phyloP scores from a whole-genome alignment of 2,329 filamentous ascomycete genomes.

The Neophaeococcomyces aloes region DNA sequence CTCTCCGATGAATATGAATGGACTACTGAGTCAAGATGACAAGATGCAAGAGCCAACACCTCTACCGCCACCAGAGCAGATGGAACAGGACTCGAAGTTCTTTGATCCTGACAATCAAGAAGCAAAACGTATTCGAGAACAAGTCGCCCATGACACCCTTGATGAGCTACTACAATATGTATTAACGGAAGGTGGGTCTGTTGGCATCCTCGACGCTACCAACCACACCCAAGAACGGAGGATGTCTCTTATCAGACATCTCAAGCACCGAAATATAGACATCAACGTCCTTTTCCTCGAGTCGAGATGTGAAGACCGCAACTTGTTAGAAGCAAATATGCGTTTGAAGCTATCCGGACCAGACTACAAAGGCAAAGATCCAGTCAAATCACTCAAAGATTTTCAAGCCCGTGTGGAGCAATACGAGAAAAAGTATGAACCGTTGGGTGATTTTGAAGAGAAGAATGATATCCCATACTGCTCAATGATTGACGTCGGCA shows the following conservation, averaged over 20 bases:
- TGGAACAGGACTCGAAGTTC: conserved; percentile 85
- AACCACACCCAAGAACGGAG: conserved; percentile 87
- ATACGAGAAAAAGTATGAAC: conserved; percentile 89
- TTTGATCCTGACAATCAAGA: conserved; percentile 83
- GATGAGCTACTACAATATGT: conserved; percentile 90
- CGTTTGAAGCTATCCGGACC: conserved; percentile 89
- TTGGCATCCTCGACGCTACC: conserved; percentile 92
- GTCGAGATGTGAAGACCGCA: conserved; percentile 77
- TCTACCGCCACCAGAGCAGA: conserved; percentile 36
- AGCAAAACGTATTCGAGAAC: conserved; percentile 74
- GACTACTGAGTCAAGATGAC: conserved; percentile 1
- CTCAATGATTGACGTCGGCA: conserved; percentile 93
- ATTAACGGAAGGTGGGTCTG: conserved; percentile 66
- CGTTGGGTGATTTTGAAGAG: conserved; percentile 84
- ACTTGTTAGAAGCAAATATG: conserved; percentile 89
- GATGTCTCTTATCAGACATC: conserved; percentile 70
- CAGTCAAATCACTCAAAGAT: conserved; percentile 69
- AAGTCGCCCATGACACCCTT: conserved; percentile 82
- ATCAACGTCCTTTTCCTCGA: conserved; percentile 92
- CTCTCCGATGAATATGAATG: conserved; percentile 14
- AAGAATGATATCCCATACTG: conserved; percentile 86
- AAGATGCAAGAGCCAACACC: conserved; percentile 10
- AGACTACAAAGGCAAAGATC: conserved; percentile 92
- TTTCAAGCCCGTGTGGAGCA: conserved; percentile 87
- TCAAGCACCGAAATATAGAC: conserved; percentile 67